phyloP scores from a whole-genome alignment of 345 rosid genomes.

The Viola odorata region DNA sequence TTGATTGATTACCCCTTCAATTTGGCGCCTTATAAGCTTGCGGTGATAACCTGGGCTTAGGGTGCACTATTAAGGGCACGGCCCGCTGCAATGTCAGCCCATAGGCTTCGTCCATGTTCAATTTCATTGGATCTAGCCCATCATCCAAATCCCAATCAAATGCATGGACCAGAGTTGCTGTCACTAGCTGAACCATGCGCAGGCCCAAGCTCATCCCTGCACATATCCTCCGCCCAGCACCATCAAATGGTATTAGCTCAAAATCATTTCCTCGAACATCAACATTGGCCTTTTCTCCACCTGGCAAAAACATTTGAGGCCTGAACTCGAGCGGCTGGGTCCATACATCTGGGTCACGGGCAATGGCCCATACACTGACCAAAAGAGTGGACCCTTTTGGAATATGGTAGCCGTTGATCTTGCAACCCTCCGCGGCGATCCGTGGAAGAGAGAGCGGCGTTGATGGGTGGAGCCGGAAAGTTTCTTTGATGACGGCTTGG shows the following conservation, averaged over 20 bases:
- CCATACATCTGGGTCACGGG: conserved; percentile 20
- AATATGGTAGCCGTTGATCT: conserved; percentile 20
- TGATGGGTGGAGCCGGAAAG: conserved; percentile 25
- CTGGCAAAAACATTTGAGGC: conserved; percentile 20
- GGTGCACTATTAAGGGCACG: conserved; percentile 18
- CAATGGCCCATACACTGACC: conserved; percentile 28
- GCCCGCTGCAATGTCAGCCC: conserved; percentile 23
- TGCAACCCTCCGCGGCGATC: conserved; percentile 12
- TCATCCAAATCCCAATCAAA: conserved; percentile 18
- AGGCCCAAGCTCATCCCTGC: conserved; percentile 21
- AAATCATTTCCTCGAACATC: conserved; percentile 24
- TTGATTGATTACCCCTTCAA: neutral
- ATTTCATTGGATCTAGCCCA: conserved; percentile 10
- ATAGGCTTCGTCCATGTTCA: conserved; percentile 25
- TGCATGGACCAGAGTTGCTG: conserved; percentile 18
- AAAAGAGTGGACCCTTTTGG: conserved; percentile 20
- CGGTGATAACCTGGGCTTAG: conserved; percentile 13
- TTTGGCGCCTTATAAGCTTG: neutral
- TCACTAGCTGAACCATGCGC: conserved; percentile 18
- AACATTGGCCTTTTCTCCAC: conserved; percentile 7
- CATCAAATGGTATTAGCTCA: conserved; percentile 28
- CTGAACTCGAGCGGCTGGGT: conserved; percentile 16
- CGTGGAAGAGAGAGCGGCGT: conserved; percentile 25
- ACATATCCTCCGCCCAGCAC: conserved; percentile 30
- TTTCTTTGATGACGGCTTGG: conserved; percentile 24